These are phyloP conservation scores for Mortierella sp. DNA, from an alignment of 371 early-diverging fungal species.

Conservation along the genomic window DNA sequence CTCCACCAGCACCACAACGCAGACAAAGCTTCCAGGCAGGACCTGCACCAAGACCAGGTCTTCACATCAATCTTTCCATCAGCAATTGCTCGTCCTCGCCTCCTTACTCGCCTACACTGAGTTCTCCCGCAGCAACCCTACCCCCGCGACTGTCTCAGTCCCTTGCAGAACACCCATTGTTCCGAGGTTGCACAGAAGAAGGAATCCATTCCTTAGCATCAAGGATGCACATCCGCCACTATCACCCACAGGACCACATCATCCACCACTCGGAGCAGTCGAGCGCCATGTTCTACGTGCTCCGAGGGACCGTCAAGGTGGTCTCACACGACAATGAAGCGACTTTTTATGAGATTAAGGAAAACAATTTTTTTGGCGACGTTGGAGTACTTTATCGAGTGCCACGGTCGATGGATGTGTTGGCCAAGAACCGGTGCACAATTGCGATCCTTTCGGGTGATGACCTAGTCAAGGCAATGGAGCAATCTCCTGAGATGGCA, in stretches of 20 bases:
- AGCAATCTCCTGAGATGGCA: conserved; percentile 48
- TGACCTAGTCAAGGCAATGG: conserved; percentile 59
- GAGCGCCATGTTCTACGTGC: conserved; percentile 87
- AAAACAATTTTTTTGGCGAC: conserved; percentile 83
- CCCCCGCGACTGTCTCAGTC: conserved; percentile 47
- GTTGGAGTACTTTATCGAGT: conserved; percentile 86
- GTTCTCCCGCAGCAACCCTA: conserved; percentile 12
- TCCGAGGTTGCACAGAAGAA: conserved; percentile 27
- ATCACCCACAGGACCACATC: conserved; percentile 52
- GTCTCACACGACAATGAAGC: conserved; percentile 81
- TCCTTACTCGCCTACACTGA: conserved; percentile 23
- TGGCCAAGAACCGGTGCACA: conserved; percentile 75
- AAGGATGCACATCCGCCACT: conserved; percentile 52
- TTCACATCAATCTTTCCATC: background rate
- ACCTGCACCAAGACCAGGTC: background rate
- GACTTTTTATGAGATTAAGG: conserved; percentile 74
- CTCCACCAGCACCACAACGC: background rate
- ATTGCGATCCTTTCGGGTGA: conserved; percentile 73
- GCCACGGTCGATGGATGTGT: conserved; percentile 84
- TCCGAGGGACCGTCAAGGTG: conserved; percentile 84
- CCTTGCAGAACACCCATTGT: conserved; percentile 42
- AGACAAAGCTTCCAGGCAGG: background rate
- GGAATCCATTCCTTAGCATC: conserved; percentile 44
- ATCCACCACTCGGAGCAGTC: conserved; percentile 66
- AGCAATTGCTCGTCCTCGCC: conserved; percentile 20